Evolutionary conservation across 2,329 filamentous ascomycete species (phyloP).

Genomic region (Xylariaceae sp.): DNA sequence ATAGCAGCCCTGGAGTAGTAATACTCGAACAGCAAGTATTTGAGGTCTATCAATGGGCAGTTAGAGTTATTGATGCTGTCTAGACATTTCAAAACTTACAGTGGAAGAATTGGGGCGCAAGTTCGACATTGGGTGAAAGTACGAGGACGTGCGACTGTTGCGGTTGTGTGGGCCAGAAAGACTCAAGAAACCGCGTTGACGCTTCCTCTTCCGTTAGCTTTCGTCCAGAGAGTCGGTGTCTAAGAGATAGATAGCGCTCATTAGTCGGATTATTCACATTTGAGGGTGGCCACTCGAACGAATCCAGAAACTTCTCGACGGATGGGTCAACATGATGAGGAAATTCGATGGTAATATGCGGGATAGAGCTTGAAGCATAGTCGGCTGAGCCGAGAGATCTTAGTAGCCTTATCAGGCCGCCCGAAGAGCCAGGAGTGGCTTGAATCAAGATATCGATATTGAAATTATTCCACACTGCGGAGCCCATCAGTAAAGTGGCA

Average conservation of each 20-base stretch:
- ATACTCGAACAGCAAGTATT: constrained; percentile 73
- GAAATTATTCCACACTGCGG: constrained; percentile 68
- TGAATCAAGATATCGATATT: constrained; percentile 81
- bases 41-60: constrained; percentile 53
- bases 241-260: constrained; percentile 61
- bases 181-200: constrained; percentile 73
- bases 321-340: constrained; percentile 64
- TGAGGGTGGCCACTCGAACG: constrained; percentile 64
- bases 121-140: constrained; percentile 73
- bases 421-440: constrained; percentile 64
- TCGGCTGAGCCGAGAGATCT: constrained; percentile 72
- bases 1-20: constrained; percentile 57
- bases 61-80: not conserved
- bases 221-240: constrained; percentile 64
- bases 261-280: constrained; percentile 37
- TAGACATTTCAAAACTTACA: constrained; percentile 43
- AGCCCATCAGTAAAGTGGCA: constrained; percentile 23
- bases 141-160: constrained; percentile 72
- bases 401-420: constrained; percentile 71
- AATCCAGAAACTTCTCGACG: constrained; percentile 58
- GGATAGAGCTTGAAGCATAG: constrained; percentile 63
- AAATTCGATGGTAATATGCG: constrained; percentile 80
- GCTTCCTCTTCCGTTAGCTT: constrained; percentile 63
- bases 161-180: constrained; percentile 73
- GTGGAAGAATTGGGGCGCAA: constrained; percentile 78